phyloP scores from a whole-genome alignment of 768 basidiomycete species.

The Tricholoma bakamatsutake region DNA sequence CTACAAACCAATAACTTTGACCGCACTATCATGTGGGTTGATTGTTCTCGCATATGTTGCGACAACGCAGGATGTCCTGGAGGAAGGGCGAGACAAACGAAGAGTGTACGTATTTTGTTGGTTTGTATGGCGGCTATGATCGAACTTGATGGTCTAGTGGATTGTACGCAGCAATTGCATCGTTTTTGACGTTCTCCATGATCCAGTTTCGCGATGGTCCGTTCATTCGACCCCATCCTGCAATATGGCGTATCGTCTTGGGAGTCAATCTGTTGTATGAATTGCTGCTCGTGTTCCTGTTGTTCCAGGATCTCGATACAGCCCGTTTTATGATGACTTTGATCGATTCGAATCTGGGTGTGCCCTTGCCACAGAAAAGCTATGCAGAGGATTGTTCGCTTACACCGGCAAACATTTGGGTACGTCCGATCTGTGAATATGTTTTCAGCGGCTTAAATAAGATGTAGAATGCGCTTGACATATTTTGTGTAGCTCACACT shows the following conservation, averaged over 20 bases:
- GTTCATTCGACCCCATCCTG: conserved; percentile 83
- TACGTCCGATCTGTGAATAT: conserved; percentile 23
- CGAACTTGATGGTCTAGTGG: conserved; percentile 41
- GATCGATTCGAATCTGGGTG: conserved; percentile 67
- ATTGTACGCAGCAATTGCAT: conserved; percentile 64
- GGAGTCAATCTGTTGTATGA: conserved; percentile 83
- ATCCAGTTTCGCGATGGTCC: conserved; percentile 89
- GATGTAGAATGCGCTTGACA: conserved; percentile 68
- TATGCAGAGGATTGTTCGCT: conserved; percentile 80
- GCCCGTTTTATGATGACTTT: conserved; percentile 75
- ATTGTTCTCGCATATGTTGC: conserved; percentile 74
- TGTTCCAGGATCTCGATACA: conserved; percentile 79
- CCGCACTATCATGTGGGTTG: conserved; percentile 62
- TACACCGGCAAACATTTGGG: conserved; percentile 61
- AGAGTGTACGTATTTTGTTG: conserved; percentile 54
- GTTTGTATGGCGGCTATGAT: conserved; percentile 6
- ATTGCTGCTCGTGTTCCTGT: conserved; percentile 73
- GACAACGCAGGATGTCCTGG: conserved; percentile 77
- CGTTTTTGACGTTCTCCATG: conserved; percentile 79
- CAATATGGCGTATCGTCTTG: conserved; percentile 76
- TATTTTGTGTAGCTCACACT: conserved; percentile 82
- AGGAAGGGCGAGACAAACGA: conserved; percentile 77
- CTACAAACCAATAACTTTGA: conserved; percentile 78
- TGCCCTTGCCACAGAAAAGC: conserved; percentile 75
- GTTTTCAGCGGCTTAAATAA: conserved; percentile 1